Conservation (phyloP, 2,329 filamentous ascomycete species). For the Clarireedia homoeocarpa region DNA sequence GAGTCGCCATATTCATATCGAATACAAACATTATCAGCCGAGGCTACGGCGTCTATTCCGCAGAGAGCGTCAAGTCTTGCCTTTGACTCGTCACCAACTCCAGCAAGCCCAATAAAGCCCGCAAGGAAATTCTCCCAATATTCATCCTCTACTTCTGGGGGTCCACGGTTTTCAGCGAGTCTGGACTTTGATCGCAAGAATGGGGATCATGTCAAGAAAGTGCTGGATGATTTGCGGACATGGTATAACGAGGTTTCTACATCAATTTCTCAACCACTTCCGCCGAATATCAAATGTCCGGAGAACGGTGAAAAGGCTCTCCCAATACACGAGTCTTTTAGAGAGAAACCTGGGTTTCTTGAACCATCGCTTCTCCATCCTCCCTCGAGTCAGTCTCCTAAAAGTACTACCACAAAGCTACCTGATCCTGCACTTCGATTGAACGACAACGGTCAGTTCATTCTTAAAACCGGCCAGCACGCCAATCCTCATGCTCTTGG, state of each 20-base stretch:
- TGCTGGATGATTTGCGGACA: constrained; percentile 2
- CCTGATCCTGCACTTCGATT: not conserved
- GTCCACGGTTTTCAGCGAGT: not conserved
- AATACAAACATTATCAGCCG: not conserved
- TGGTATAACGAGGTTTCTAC: constrained; percentile 6
- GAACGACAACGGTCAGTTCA: too few relatives aligned
- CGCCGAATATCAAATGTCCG: not conserved
- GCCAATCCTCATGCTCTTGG: too few relatives aligned
- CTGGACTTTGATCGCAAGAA: not conserved
- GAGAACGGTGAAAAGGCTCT: not conserved
- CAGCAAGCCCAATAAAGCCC: not conserved
- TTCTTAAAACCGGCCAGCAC: too few relatives aligned
- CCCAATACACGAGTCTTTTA: not conserved
- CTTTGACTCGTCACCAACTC: not conserved
- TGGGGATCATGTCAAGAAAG: constrained; percentile 7
- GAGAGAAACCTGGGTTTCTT: not conserved
- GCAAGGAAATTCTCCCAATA: too few relatives aligned
- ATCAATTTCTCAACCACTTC: constrained; percentile 2
- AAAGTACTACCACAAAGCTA: not conserved
- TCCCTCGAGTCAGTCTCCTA: not conserved
- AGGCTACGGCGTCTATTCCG: not conserved
- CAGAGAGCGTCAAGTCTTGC: constrained; percentile 3
- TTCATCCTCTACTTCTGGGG: not conserved
- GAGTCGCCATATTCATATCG: not conserved
- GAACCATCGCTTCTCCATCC: not conserved